Evolutionary conservation across 441 rosid species (phyloP), one percentile per base, ranked within the genome.

Genomic region (Sinapis alba): DNA sequence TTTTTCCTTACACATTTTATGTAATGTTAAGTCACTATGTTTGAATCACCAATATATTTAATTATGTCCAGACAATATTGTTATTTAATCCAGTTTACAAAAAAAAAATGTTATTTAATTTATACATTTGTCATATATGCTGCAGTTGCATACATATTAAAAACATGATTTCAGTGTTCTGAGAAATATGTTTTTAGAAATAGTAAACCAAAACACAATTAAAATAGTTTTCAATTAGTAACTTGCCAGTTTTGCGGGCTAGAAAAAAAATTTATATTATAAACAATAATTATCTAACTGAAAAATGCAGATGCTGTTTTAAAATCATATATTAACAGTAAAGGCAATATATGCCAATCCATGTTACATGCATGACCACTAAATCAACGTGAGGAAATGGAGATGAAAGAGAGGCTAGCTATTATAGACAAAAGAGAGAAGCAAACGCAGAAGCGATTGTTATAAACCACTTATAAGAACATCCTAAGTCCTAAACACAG

Each of bases 401-500:
- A 30, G 68, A 50, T 71, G 19, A 21, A 26, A 18, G 24, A 41
- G 34, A 27, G 9, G 32, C 47, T 32, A 50, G 26, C 38, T 38
- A 26, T 19, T 56, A 28, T 57, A 19, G 50, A 73, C 65, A 43
- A 26, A 73, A 64, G 15, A 72, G 15, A 21, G 62, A 23, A 62
- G 11, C 12, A 50, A 71, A 62, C 1, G 6, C 45, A 60, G 4
- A 28, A 71, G 28, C 59, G 23, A 45, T 9, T 27, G 32, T 61
- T 62, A 47, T 16, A 62, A 3, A 4, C 10, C 2, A 63, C 30
- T 19, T 41, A 26, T 65, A 28, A 43, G 7, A 57, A 41, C 34
- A 27, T 38, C 54, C 21, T 19, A 72, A 66, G 11, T 66, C 21
- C 15, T 67, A 34, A 74, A 23, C 68, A 32, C 28, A 74, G n/a